These are phyloP conservation scores for Ophiocordyceps sinensis DNA, from an alignment of 2,329 filamentous ascomycete species.

Conservation along the genomic window DNA sequence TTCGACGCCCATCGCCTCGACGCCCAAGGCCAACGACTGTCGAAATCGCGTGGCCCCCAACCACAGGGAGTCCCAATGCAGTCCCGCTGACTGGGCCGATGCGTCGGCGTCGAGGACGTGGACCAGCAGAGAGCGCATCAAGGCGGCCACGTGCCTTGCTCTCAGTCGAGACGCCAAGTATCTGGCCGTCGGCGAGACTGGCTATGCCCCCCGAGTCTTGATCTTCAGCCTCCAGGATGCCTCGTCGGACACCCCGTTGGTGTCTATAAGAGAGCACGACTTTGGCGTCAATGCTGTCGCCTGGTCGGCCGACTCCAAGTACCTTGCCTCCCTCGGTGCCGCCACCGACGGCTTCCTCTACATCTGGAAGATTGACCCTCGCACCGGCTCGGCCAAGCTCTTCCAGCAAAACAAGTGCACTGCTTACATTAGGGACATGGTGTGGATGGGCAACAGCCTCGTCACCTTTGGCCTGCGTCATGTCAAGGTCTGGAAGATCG, in stretches of 20 bases:
- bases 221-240: slow-evolving; percentile 76
- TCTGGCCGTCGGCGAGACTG: slow-evolving; percentile 87
- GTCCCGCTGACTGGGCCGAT: slow-evolving; percentile 43
- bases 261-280: slow-evolving; percentile 76
- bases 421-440: slow-evolving; percentile 69
- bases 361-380: slow-evolving; percentile 76
- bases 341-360: slow-evolving; percentile 91
- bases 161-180: slow-evolving; percentile 78
- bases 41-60: slow-evolving; percentile 37
- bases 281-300: slow-evolving; percentile 80
- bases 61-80: slow-evolving; percentile 33
- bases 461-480: slow-evolving; percentile 83
- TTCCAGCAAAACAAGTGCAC: slow-evolving; percentile 87
- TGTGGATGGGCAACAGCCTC: slow-evolving; percentile 75
- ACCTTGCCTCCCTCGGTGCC: slow-evolving; percentile 75
- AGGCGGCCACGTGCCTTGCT: slow-evolving; percentile 81
- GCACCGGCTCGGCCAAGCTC: slow-evolving; percentile 63
- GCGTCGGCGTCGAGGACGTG: slow-evolving; percentile 55
- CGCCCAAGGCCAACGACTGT: slow-evolving; percentile 49
- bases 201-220: slow-evolving; percentile 80
- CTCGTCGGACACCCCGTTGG: slow-evolving; percentile 67
- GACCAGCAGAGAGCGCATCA: slow-evolving; percentile 84
- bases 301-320: slow-evolving; percentile 77
- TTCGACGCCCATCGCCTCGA: slow-evolving; percentile 31
- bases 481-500: slow-evolving; percentile 83